Conservation (phyloP, 2,329 filamentous ascomycete genomes). For the Fusarium ramigenum region DNA sequence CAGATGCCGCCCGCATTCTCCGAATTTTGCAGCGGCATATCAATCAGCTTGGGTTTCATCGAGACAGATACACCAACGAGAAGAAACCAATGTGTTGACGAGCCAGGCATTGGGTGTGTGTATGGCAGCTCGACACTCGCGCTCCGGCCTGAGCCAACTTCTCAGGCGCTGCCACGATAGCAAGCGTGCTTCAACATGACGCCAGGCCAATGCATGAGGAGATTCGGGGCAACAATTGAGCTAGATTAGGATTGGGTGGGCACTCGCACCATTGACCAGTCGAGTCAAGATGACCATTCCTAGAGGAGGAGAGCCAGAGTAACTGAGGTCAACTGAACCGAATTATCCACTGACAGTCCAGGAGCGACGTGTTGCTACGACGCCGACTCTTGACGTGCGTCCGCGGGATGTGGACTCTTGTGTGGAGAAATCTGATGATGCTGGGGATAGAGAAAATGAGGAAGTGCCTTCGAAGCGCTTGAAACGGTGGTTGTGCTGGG, state of each 20-base stretch:
- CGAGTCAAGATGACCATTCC: slow-evolving; percentile 24
- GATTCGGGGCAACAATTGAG: slow-evolving; percentile 33
- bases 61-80: slow-evolving; percentile 26
- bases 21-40: slow-evolving; percentile 20
- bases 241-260: slow-evolving; percentile 42
- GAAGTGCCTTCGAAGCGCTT: slow-evolving; percentile 15
- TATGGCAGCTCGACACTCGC: slow-evolving; percentile 29
- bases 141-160: slow-evolving; percentile 36
- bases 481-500: slow-evolving; percentile 37
- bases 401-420: slow-evolving; percentile 34
- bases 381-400: slow-evolving; percentile 37
- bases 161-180: slow-evolving; percentile 53
- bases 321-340: slow-evolving; percentile 4
- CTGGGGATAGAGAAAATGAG: slow-evolving; percentile 29
- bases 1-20: slow-evolving; percentile 36
- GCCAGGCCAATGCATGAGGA: slow-evolving; percentile 40
- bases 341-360: slow-evolving; percentile 35
- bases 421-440: slow-evolving; percentile 39
- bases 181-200: slow-evolving; percentile 46
- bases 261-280: slow-evolving; percentile 42
- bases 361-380: slow-evolving; percentile 42
- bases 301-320: slow-evolving; percentile 1
- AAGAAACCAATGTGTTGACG: slow-evolving; percentile 15
- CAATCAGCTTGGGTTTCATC: slow-evolving; percentile 28
- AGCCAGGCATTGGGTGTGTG: slow-evolving; percentile 31